Conservation (phyloP, 1,284 basidiomycete species). For the Irpex sp. region DNA sequence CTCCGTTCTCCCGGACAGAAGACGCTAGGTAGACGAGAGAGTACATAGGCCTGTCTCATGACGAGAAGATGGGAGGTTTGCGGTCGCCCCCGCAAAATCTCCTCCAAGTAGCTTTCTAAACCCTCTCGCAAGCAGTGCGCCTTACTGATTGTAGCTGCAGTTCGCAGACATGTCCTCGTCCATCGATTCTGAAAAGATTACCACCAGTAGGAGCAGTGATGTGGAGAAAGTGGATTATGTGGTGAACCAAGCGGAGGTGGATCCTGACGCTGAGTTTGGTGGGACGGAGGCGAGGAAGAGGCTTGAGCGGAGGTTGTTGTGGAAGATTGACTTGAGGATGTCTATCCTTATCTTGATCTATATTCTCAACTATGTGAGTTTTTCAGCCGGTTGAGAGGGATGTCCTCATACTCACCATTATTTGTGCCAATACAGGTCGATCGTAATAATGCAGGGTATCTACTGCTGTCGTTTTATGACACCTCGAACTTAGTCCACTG, state of each 20-base stretch:
- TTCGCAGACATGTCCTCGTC: neutral
- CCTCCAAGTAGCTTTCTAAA: neutral
- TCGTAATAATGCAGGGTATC: constrained; percentile 60
- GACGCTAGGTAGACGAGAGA: neutral
- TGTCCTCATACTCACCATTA: neutral
- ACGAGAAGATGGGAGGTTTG: neutral
- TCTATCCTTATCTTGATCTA: constrained; percentile 64
- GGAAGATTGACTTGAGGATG: constrained; percentile 61
- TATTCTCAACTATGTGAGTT: constrained; percentile 57
- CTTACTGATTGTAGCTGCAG: neutral
- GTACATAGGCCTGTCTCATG: neutral
- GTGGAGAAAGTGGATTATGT: constrained; percentile 2
- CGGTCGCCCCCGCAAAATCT: neutral
- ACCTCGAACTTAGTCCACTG: too few species aligned
- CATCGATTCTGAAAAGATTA: neutral
- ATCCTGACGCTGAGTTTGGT: constrained; percentile 33
- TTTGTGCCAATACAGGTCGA: constrained; percentile 39
- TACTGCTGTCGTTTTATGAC: neutral
- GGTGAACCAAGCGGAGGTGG: neutral
- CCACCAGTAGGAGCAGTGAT: neutral
- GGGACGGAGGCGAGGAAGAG: constrained; percentile 33
- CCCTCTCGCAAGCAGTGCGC: neutral
- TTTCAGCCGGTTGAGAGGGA: neutral
- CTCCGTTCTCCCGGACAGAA: neutral
- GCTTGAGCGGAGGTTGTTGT: constrained; percentile 48